These are phyloP conservation scores for Rosa hybrid DNA, from an alignment of 331 rosid genomes.

Conservation along the genomic window DNA sequence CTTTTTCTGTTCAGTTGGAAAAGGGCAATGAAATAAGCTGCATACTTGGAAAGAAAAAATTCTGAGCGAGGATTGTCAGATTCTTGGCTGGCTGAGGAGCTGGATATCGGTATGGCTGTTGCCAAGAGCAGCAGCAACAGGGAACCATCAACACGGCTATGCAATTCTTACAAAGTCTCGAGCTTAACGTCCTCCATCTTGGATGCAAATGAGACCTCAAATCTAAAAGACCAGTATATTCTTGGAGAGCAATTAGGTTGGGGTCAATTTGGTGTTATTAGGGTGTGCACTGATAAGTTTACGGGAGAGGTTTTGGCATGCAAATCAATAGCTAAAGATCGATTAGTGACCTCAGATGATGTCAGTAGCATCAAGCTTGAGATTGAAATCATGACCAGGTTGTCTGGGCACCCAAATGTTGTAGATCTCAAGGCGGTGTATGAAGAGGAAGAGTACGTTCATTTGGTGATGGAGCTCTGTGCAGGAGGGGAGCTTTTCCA, in stretches of 20 bases:
- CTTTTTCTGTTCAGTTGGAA: conserved; percentile 17
- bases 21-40: background rate
- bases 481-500: conserved; percentile 94
- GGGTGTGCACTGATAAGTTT: conserved; percentile 63
- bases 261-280: conserved; percentile 85
- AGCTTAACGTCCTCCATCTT: conserved; percentile 62
- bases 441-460: conserved; percentile 80
- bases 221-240: conserved; percentile 60
- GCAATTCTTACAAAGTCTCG: conserved; percentile 60
- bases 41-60: conserved; percentile 12
- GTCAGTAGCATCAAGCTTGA: conserved; percentile 76
- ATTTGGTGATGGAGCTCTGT: conserved; percentile 94
- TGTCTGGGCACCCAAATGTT: conserved; percentile 88
- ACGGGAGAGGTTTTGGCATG: conserved; percentile 79
- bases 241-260: conserved; percentile 89
- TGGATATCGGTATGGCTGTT: conserved; percentile 68
- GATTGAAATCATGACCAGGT: conserved; percentile 84
- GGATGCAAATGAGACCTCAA: conserved; percentile 48
- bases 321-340: conserved; percentile 82
- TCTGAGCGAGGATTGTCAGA: conserved; percentile 25
- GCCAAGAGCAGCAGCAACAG: conserved; percentile 48
- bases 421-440: conserved; percentile 90
- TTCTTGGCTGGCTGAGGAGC: conserved; percentile 25
- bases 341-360: conserved; percentile 75
- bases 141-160: conserved; percentile 37